Percentiles rank a stretch among this genome's conserved stretches.
These are phyloP conservation scores for Niveomyces coronatus DNA, from an alignment of 2,329 filamentous ascomycete genomes.

Conservation along the genomic window DNA sequence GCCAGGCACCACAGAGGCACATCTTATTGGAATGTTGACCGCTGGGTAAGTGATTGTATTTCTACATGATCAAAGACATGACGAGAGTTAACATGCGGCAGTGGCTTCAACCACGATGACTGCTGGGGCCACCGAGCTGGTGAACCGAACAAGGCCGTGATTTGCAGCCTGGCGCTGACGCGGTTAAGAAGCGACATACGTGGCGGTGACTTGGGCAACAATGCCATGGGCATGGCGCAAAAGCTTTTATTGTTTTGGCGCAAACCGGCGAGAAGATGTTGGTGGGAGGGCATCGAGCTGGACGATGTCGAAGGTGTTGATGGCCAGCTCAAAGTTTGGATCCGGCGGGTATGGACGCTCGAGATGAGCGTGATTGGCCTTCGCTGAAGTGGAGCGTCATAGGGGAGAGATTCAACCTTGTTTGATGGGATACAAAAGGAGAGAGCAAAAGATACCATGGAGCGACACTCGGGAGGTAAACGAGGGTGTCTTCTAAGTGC, in stretches of 20 bases:
- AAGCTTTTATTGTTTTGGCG: slow-evolving; percentile 97
- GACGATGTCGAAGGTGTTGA: slow-evolving; percentile 82
- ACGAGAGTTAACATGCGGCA: slow-evolving; percentile 27
- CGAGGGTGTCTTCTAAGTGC: slow-evolving; percentile 6
- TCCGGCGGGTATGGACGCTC: slow-evolving; percentile 92
- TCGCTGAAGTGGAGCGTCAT: slow-evolving; percentile 35
- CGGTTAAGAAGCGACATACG: slow-evolving; percentile 87
- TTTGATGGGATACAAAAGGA: neutral
- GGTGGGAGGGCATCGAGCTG: slow-evolving; percentile 97
- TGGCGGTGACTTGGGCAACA: slow-evolving; percentile 62
- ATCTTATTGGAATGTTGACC: slow-evolving; percentile 98
- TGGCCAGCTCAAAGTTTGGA: slow-evolving; percentile 94
- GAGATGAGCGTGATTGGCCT: slow-evolving; percentile 95
- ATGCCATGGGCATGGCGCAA: slow-evolving; percentile 93
- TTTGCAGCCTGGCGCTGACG: slow-evolving; percentile 90
- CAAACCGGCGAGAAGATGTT: slow-evolving; percentile 90
- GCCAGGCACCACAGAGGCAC: slow-evolving; percentile 90
- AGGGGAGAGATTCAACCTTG: neutral
- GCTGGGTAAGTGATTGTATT: slow-evolving; percentile 61
- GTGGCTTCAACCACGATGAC: slow-evolving; percentile 94
- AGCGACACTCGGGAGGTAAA: neutral
- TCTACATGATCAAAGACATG: neutral
- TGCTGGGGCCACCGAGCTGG: slow-evolving; percentile 93
- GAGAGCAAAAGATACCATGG: slow-evolving; percentile 4
- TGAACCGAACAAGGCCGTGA: slow-evolving; percentile 96